A percentile compares a stretch with the other conserved stretches of the same genome.
These are phyloP conservation scores for Lepidium campestre DNA, from an alignment of 441 rosid species.

Conservation along the genomic window DNA sequence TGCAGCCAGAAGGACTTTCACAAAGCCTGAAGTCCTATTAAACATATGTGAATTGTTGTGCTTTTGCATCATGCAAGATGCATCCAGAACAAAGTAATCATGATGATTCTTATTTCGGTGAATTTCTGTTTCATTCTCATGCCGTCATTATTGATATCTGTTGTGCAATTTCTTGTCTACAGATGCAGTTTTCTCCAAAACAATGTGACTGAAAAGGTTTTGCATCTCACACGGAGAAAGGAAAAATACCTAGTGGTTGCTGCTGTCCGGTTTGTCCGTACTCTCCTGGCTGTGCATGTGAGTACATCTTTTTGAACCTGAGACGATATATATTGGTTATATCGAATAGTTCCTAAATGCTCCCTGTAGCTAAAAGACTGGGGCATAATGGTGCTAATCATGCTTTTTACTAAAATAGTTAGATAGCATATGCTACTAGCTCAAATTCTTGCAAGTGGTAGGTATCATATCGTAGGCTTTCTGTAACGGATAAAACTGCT, in stretches of 20 bases:
- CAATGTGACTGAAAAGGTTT: conserved; percentile 77
- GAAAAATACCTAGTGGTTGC: conserved; percentile 98
- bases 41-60: conserved; percentile 94
- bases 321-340: neutral
- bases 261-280: conserved; percentile 92
- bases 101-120: conserved; percentile 13
- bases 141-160: conserved; percentile 9
- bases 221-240: conserved; percentile 77
- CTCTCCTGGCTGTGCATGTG: conserved; percentile 83
- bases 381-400: neutral
- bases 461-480: conserved; percentile 2
- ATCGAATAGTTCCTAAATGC: conserved; percentile 1
- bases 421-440: neutral
- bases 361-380: neutral
- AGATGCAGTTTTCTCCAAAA: conserved; percentile 94
- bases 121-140: conserved; percentile 7
- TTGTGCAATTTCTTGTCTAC: conserved; percentile 31
- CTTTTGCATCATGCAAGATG: conserved; percentile 95
- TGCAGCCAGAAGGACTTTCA: conserved; percentile 38
- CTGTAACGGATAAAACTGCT: neutral
- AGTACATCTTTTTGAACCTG: conserved; percentile 33
- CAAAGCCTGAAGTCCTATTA: conserved; percentile 86
- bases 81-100: conserved; percentile 83
- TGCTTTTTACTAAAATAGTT: neutral
- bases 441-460: neutral